A percentile compares a stretch with the other conserved stretches of the same genome.
Conservation (phyloP, 2,329 filamentous ascomycete genomes). For the Fusarium ambrosium region DNA sequence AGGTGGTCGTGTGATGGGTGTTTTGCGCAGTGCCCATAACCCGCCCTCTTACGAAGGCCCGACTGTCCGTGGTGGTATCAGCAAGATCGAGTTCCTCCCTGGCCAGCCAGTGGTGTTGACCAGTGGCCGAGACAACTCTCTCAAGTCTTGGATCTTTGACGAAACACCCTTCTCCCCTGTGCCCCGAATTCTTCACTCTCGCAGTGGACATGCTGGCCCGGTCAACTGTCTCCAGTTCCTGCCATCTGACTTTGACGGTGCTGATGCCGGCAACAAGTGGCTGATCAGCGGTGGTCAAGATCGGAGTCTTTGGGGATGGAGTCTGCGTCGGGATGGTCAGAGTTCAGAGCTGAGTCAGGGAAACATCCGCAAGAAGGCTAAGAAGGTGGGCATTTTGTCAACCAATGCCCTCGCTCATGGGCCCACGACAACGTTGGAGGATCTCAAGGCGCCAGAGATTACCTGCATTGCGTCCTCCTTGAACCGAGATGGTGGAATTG, state of each 20-base stretch:
- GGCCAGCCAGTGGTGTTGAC: slow-evolving; percentile 93
- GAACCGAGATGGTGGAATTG: slow-evolving; percentile 95
- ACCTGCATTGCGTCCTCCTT: slow-evolving; percentile 92
- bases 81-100: slow-evolving; percentile 87
- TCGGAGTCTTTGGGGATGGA: slow-evolving; percentile 96
- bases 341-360: slow-evolving; percentile 95
- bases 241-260: slow-evolving; percentile 88
- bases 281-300: slow-evolving; percentile 90
- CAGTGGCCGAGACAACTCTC: slow-evolving; percentile 90
- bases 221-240: slow-evolving; percentile 88
- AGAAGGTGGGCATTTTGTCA: slow-evolving; percentile 83
- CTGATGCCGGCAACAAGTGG: slow-evolving; percentile 93
- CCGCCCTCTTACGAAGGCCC: slow-evolving; percentile 71
- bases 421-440: slow-evolving; percentile 75
- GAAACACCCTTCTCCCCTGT: slow-evolving; percentile 89
- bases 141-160: slow-evolving; percentile 98
- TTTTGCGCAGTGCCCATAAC: slow-evolving; percentile 89
- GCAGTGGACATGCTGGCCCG: slow-evolving; percentile 90
- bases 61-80: slow-evolving; percentile 81
- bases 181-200: slow-evolving; percentile 85
- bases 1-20: slow-evolving; percentile 86
- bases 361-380: slow-evolving; percentile 87
- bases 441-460: slow-evolving; percentile 90
- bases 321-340: slow-evolving; percentile 92
- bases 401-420: slow-evolving; percentile 69